These are phyloP conservation scores for Rachicladosporium sp. DNA, from an alignment of 2,329 filamentous ascomycete species.

Conservation along the genomic window DNA sequence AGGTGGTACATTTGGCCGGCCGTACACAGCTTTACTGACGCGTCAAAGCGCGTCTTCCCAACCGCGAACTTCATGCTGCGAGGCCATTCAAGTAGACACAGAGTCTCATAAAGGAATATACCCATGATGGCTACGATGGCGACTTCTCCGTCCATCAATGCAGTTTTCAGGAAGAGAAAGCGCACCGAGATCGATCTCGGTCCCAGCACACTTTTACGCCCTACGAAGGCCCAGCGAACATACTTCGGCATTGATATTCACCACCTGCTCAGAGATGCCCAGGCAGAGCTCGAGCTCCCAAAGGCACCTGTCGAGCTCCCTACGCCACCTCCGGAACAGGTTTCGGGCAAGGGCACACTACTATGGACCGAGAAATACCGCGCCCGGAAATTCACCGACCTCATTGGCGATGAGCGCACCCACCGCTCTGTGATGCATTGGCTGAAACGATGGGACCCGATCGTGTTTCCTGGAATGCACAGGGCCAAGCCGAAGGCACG, in stretches of 20 bases:
- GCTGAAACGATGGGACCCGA: slow-evolving; percentile 89
- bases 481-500: slow-evolving; percentile 41
- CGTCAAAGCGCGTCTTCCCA: too few relatives aligned
- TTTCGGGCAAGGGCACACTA: slow-evolving; percentile 34
- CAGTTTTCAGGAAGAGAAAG: slow-evolving; percentile 27
- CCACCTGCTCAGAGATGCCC: slow-evolving; percentile 59
- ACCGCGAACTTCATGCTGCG: too few relatives aligned
- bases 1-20: too few relatives aligned
- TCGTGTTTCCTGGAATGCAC: slow-evolving; percentile 72
- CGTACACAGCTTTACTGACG: too few relatives aligned
- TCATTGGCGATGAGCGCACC: slow-evolving; percentile 88
- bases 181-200: slow-evolving; percentile 17
- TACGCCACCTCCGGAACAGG: slow-evolving; percentile 29
- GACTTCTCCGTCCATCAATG: slow-evolving; percentile 40
- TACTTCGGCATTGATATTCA: slow-evolving; percentile 95
- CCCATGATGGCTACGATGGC: slow-evolving; percentile 45
- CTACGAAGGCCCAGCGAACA: slow-evolving; percentile 57
- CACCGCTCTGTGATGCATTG: slow-evolving; percentile 82
- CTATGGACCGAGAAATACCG: slow-evolving; percentile 98
- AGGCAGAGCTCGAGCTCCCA: slow-evolving; percentile 41
- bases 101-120: too few relatives aligned
- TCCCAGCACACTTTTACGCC: slow-evolving; percentile 13
- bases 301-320: slow-evolving; percentile 19
- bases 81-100: too few relatives aligned
- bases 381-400: slow-evolving; percentile 78